Conservation (phyloP, 2,329 filamentous ascomycete species). For the Scytalidium sp. region DNA sequence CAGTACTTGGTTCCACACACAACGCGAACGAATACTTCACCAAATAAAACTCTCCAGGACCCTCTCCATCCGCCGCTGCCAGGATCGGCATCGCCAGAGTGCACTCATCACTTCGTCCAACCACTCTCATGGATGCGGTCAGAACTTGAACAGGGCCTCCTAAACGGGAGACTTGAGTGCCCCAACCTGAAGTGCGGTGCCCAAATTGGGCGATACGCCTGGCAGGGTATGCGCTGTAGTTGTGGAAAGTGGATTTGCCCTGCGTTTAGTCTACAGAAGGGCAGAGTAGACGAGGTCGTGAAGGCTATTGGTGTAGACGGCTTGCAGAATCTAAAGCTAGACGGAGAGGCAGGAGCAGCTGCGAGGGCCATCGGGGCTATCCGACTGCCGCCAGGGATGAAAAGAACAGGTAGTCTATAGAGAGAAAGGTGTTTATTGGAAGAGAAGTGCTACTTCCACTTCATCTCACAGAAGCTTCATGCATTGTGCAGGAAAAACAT, state of each 20-base stretch:
- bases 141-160: slow-evolving; percentile 73
- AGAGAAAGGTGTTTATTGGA: too few species aligned
- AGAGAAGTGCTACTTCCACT: too few species aligned
- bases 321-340: neutral
- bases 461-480: too few species aligned
- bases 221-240: slow-evolving; percentile 92
- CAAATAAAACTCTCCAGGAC: neutral
- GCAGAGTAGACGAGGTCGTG: slow-evolving; percentile 69
- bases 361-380: slow-evolving; percentile 41
- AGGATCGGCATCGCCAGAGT: slow-evolving; percentile 34
- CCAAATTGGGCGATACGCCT: slow-evolving; percentile 89
- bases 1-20: slow-evolving; percentile 43
- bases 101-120: slow-evolving; percentile 87
- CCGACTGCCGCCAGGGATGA: slow-evolving; percentile 51
- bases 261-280: slow-evolving; percentile 80
- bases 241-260: slow-evolving; percentile 90
- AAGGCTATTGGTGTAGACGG: slow-evolving; percentile 10
- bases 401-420: slow-evolving; percentile 33
- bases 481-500: too few species aligned
- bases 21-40: neutral
- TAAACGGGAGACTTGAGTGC: slow-evolving; percentile 83
- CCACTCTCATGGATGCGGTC: slow-evolving; percentile 93
- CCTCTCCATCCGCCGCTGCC: neutral
- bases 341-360: slow-evolving; percentile 10
- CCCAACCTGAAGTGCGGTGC: slow-evolving; percentile 75